A percentile compares a stretch with the other conserved stretches of the same genome.
Conservation (phyloP, 2,329 filamentous ascomycete species). For the Hypoxylon sp. region DNA sequence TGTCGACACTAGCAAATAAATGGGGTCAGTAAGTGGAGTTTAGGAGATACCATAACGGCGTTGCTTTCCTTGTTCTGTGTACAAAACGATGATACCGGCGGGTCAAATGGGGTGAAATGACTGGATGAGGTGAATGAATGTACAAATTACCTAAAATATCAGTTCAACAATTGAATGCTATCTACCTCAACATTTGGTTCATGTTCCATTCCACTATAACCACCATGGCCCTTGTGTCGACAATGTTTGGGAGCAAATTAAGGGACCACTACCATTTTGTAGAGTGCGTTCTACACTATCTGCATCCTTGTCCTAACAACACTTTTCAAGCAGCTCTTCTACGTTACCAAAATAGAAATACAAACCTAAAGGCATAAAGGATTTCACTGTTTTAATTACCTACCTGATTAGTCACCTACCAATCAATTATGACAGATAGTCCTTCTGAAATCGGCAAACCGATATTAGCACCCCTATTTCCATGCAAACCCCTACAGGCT, state of each 20-base stretch:
- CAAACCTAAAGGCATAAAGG: too few relatives aligned
- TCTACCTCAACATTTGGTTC: neutral
- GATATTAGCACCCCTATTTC: neutral
- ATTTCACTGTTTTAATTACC: too few relatives aligned
- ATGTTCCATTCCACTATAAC: neutral
- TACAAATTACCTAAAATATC: conserved; percentile 14
- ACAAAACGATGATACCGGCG: conserved; percentile 16
- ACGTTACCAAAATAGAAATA: too few relatives aligned
- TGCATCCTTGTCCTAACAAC: too few relatives aligned
- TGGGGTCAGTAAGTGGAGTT: conserved; percentile 9
- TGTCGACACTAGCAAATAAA: conserved; percentile 78
- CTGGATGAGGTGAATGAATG: conserved; percentile 20
- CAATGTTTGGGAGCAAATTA: neutral
- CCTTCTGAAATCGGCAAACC: neutral
- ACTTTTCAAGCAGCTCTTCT: too few relatives aligned
- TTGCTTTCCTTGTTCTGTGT: conserved; percentile 29
- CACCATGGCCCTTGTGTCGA: neutral
- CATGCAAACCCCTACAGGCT: neutral
- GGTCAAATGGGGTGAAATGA: conserved; percentile 11
- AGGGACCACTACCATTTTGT: neutral
- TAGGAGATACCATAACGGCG: conserved; percentile 31
- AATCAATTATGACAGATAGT: neutral
- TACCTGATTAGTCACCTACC: too few relatives aligned
- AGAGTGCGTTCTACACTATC: too few relatives aligned
- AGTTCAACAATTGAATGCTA: conserved; percentile 18